phyloP scores from a whole-genome alignment of 2,329 filamentous ascomycete genomes.

The Lachnum nothofagi region DNA sequence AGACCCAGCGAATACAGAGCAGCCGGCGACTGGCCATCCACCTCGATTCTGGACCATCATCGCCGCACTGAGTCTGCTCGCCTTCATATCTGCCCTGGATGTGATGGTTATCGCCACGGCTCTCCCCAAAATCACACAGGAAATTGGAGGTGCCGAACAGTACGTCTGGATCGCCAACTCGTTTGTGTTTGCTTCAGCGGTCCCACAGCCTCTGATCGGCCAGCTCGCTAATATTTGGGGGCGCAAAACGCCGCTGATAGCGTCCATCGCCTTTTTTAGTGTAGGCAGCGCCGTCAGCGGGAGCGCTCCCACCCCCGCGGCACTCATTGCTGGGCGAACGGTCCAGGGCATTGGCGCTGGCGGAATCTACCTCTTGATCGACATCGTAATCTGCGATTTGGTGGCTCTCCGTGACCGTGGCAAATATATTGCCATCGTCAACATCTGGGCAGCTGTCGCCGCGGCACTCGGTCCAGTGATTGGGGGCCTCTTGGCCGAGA shows the following conservation, averaged over 20 bases:
- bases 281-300: slow-evolving; percentile 6
- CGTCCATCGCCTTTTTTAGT: slow-evolving; percentile 21
- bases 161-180: slow-evolving; percentile 8
- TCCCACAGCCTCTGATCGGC: slow-evolving; percentile 1
- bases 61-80: not conserved
- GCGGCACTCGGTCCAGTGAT: slow-evolving; percentile 17
- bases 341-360: slow-evolving; percentile 44
- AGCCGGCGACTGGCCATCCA: too few relatives aligned
- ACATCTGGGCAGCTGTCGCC: not conserved
- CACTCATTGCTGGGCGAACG: slow-evolving; percentile 47
- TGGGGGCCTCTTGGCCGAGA: slow-evolving; percentile 23
- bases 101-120: not conserved
- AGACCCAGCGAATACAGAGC: too few relatives aligned
- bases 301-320: too few relatives aligned
- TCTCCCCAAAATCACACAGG: slow-evolving; percentile 3
- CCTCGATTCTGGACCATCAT: slow-evolving; percentile 1
- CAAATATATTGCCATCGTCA: slow-evolving; percentile 35
- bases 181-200: slow-evolving; percentile 2
- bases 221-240: slow-evolving; percentile 33
- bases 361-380: slow-evolving; percentile 41
- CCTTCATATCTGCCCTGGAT: not conserved
- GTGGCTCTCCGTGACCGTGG: slow-evolving; percentile 43
- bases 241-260: slow-evolving; percentile 39
- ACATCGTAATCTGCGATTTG: slow-evolving; percentile 46
- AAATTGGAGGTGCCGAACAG: not conserved